Conservation (phyloP, 1,139 yeast species). For the Debaryomyces fabryi region DNA sequence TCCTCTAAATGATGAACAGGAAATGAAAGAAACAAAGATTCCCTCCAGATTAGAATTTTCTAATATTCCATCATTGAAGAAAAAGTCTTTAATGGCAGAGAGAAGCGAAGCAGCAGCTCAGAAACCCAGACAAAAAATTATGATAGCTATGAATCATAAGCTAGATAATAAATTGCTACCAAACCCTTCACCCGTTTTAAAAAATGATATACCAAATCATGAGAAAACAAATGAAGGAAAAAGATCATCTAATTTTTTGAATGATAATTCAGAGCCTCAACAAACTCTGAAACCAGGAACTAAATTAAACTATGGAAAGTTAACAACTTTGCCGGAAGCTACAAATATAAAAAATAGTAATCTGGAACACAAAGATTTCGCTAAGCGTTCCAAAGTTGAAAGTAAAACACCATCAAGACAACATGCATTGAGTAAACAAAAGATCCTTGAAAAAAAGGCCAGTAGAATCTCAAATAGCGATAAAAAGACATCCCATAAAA, state of each 20-base stretch:
- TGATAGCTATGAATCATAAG: conserved; percentile 32
- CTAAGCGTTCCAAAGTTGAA: conserved; percentile 10
- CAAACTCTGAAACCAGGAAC: neutral
- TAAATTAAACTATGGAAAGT: neutral
- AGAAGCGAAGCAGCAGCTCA: conserved; percentile 32
- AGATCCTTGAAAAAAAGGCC: conserved; percentile 13
- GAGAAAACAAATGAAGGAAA: neutral
- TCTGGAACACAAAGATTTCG: neutral
- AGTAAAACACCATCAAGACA: conserved; percentile 12
- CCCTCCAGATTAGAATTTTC: conserved; percentile 19
- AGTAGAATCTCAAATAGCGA: conserved; percentile 13
- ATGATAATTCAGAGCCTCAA: neutral
- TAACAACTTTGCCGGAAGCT: neutral
- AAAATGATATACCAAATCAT: neutral
- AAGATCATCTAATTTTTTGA: neutral
- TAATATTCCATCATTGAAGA: conserved; percentile 27
- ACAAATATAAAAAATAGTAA: neutral
- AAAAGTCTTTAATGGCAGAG: conserved; percentile 36
- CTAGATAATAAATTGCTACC: conserved; percentile 18
- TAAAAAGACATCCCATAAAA: conserved; percentile 10
- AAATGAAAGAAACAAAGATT: conserved; percentile 15
- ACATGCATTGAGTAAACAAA: conserved; percentile 7
- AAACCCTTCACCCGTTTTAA: neutral
- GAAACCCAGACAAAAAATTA: conserved; percentile 34
- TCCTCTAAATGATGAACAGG: conserved; percentile 9